Evolutionary conservation across 2,329 filamentous ascomycete genomes (phyloP), one percentile per base, ranked within the genome.

Genomic region (Annulohypoxylon truncatum): DNA sequence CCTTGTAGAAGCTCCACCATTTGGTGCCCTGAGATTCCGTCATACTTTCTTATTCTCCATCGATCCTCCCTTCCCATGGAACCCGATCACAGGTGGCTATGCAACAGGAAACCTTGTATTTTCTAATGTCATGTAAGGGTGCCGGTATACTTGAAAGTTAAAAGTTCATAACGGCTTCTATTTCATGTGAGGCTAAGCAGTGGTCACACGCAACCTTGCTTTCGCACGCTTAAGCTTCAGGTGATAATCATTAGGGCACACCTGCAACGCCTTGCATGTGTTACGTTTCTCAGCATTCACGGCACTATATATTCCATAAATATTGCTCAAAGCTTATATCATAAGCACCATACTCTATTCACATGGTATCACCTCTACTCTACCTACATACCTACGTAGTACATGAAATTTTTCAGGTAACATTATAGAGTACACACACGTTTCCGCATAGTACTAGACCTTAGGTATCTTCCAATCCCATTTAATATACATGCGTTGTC

Each of bases 201-300:
- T 33, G 15, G 53, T 69, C 67, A 64, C 42, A 46, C 67, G 67
- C 53, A 33, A 53, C 51, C 8, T 40, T 24, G n/a, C 53, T 46
- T 9, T 52, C 42, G 28, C 53, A 54, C 38, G 24, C 59, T 42
- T 13, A 7, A 35, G 42, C 35, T 67, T 66, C 66, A 69, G 63
- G 47, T 69, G 66, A 69, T 53, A 28, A 51, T 58, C n/a, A n/a
- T 10, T 50, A 18, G 13, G 58, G n/a, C 40, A 10, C 66, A 66
- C 59, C 63, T 66, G 66, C 59, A 56, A 26, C 26, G 35, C 40
- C 59, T 69, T 63, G 67, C 66, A 69, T 69, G 66, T 31, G 12
- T 58, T 55, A 35, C 22, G 9, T 26, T 22, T 50, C 29, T 42
- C 60, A 66, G 33, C 20, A 61, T 44, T 48, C 66, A 66, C 60